Evolutionary conservation across 495 filamentous ascomycete genomes (phyloP), one percentile per base, ranked within the genome.

Genomic region (Hypoxylon perforatum): DNA sequence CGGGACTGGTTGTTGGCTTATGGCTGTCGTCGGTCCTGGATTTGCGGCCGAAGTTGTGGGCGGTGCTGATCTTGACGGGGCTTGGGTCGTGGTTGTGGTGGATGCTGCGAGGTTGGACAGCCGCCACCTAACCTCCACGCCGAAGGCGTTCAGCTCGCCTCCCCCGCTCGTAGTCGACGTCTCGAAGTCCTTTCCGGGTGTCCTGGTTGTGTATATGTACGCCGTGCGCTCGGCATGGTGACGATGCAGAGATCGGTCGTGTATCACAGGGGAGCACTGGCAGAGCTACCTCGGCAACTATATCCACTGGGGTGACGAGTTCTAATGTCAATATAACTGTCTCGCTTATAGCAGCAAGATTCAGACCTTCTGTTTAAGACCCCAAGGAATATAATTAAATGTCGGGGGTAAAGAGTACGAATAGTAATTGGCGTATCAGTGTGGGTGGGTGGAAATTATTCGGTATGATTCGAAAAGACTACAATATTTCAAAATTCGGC

Each of bases 61-160:
- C 10, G 9, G 14, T 11, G 14, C 4, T 11, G 35, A 38, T 11
- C n/a, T n/a, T n/a, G n/a, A n/a, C n/a, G n/a, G 35, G 14, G 9
- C 10, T n/a, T 10, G 30, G 12, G 10, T 18, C 28, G n/a, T n/a
- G n/a, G n/a, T n/a, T n/a, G n/a, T n/a, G 14, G 48, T 6, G 12
- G 14, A 2, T 8, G 19, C 25, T 6, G 11, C 14, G 14, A 47
- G 44, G 14, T 48, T 22, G 9, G 44, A 25, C 7, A 12, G 2
- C 28, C 23, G 18, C 47, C 49, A 61, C 15, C 48, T 35, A 36
- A 61, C 45, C 18, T 33, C 48, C 3, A 61, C 39, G 4, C 57
- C 57, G 11, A 23, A 61, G 0, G 57, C 57, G 14, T 61, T 61
- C 2, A 61, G 11, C 7, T 10, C 21, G 1, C 51, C 36, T 2